Conservation (phyloP, 495 filamentous ascomycete genomes). For the Trichoderma parareesei region DNA sequence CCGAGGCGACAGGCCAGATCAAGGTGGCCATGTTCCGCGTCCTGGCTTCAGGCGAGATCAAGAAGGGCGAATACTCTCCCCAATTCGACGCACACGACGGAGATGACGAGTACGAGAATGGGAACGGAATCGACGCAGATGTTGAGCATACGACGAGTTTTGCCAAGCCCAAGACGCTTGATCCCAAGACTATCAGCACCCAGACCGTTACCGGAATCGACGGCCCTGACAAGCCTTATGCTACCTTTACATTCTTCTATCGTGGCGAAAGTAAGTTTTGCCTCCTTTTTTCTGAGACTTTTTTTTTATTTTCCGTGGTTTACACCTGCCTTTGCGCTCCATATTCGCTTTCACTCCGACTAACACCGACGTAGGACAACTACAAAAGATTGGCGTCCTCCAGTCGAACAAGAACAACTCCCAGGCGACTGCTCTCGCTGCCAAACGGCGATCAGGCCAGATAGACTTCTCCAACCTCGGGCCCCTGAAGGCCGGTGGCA, state of each 20-base stretch:
- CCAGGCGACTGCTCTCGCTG: slow-evolving; percentile 42
- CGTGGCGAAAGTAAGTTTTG: slow-evolving; percentile 76
- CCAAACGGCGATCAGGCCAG: slow-evolving; percentile 68
- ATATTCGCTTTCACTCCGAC: slow-evolving; percentile 10
- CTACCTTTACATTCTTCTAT: slow-evolving; percentile 96
- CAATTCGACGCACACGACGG: slow-evolving; percentile 97
- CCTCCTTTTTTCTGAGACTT: neutral
- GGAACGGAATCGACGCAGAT: slow-evolving; percentile 47
- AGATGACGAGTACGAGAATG: slow-evolving; percentile 57
- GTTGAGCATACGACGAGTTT: slow-evolving; percentile 98
- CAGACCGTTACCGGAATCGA: slow-evolving; percentile 99
- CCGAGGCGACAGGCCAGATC: slow-evolving; percentile 94
- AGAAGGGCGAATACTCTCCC: slow-evolving; percentile 92
- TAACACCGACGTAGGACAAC: slow-evolving; percentile 54
- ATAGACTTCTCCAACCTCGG: slow-evolving; percentile 78
- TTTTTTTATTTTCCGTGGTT: slow-evolving; percentile 27
- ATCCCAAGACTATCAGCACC: slow-evolving; percentile 94
- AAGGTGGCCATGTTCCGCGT: slow-evolving; percentile 96
- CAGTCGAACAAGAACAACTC: slow-evolving; percentile 47
- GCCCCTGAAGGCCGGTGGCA: slow-evolving; percentile 71
- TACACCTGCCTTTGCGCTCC: neutral
- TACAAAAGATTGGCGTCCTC: slow-evolving; percentile 88
- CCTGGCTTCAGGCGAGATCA: slow-evolving; percentile 91
- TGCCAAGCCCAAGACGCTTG: slow-evolving; percentile 92
- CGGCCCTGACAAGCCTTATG: slow-evolving; percentile 88